Base-by-base conservation (phyloP, 2,329 filamentous ascomycete genomes). In the Diaporthe citri region DNA sequence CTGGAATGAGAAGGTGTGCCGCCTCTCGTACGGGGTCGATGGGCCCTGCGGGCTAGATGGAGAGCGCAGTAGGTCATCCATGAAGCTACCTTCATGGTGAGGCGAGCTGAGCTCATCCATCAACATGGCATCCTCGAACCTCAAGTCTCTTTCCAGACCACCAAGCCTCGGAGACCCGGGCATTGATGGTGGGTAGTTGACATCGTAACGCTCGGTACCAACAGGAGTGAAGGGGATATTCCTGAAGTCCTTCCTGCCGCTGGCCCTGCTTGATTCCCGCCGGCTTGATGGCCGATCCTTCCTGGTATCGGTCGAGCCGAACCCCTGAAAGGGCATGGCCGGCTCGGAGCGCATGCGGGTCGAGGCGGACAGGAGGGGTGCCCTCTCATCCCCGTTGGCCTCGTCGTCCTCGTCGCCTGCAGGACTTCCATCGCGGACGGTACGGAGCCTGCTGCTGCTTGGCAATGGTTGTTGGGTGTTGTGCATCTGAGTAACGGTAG, bases 91-190 rank as follows among this genome's bases (percentile, higher is more conserved):
- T 31, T 76, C 75, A 34, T 73, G 43, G 20, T 71, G 51, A 6
- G 77, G 73, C 20, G 78, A 78, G 31, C 86, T 84, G 52, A 93
- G 84, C 70, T 94, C 91, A 77, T 93, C 91, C 12, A 92, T 87
- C 73, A 95, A 89, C 89, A 95, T 92, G 77, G 93, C 87, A 84
- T 93, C 91, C n/a, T 90, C 90, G 79, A 92, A 91, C 76, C 86
- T 90, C 83, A 93, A 86, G 48, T 90, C 87, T 73, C 86, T 86
- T 74, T 89, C 86, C 0, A 82, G 78, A 0, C 88, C 82, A 1
- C 88, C 88, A 74, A 91, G 84, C 1, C 83, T 83, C 2, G 92
- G 92, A 10, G 90, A 91, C 0, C 89, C 90, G 2, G 92, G 92
- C 60, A 93, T 87, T 0, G 92, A 94, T 1, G 92, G 92, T 4